Evolutionary conservation across 1,139 yeast species (phyloP), one percentile per base, ranked within the genome.

Genomic region (Saccharomyces hybrid): DNA sequence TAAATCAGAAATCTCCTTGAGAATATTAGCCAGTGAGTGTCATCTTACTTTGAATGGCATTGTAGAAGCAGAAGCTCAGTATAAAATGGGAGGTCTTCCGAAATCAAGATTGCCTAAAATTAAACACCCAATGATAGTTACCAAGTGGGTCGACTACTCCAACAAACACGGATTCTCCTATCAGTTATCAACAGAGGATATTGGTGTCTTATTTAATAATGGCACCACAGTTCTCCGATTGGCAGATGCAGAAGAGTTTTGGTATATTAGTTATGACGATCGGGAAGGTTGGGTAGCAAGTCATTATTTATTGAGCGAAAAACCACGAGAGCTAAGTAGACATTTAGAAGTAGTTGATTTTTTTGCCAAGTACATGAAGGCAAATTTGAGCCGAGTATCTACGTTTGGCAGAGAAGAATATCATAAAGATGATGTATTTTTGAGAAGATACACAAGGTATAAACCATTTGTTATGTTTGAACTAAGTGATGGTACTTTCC

Each of bases 81-180:
- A 74, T 29, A 70, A 72, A 61, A 71, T 73, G 73, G 70, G 70
- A 32, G 69, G 69, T 7, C 55, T 66, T 52, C 73, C 68, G 41
- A 66, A 60, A 53, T 63, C 70, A 20, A 53, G 69, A 55, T 56
- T 64, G 44, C 65, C 70, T 20, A 62, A 62, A 44, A 58, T 81
- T 61, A 84, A 79, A 61, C 81, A 81, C 59, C 93, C 93, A 13
- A 79, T 85, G 14, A 81, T 88, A 58, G 85, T 93, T 51, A 86
- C 95, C 59, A 91, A 91, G 69, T 95, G 99, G 99, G 99, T 95
- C 31, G 99, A 95, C 70, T 93, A 93, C 69, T 88, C 96, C 46
- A 90, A 91, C 73, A 89, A 88, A 67, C 95, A 91, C 71, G 99
- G 99, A 0, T 86, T 95, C 65, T 88, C 96, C 5, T 93, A 93